A percentile compares a stretch with the other conserved stretches of the same genome.
Conservation (phyloP, 2,329 filamentous ascomycete species). For the Penicillium sp. region DNA sequence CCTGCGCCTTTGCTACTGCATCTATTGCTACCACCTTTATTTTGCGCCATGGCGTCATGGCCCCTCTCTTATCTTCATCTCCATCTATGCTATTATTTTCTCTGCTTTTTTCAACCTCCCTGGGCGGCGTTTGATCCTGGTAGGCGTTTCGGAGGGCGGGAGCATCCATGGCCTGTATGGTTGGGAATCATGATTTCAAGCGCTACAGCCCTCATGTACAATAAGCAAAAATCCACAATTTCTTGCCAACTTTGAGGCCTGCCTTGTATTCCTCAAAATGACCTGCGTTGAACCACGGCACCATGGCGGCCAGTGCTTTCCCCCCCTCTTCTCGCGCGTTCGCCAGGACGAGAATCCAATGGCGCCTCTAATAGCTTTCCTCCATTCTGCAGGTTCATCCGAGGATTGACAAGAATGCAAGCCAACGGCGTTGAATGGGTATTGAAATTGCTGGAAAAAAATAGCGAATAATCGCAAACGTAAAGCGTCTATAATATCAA, state of each 20-base stretch:
- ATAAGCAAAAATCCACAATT: slow-evolving; percentile 25
- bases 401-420: not conserved
- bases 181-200: slow-evolving; percentile 24
- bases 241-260: slow-evolving; percentile 8
- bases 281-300: not conserved
- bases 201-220: slow-evolving; percentile 29
- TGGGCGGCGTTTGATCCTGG: slow-evolving; percentile 15
- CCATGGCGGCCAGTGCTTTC: not conserved
- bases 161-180: slow-evolving; percentile 20
- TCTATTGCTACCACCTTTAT: not conserved
- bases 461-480: not conserved
- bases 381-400: not conserved
- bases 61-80: not conserved
- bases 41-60: not conserved
- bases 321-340: no score
- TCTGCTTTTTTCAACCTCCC: not conserved
- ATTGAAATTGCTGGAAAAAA: not conserved
- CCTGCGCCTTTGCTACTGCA: not conserved
- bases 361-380: not conserved
- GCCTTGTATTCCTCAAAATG: not conserved
- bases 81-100: not conserved
- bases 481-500: not conserved
- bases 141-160: slow-evolving; percentile 16
- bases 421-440: not conserved
- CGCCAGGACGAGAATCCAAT: not conserved